These are phyloP conservation scores for Candolleomyces eurysporus DNA, from an alignment of 768 basidiomycete species.

Conservation along the genomic window DNA sequence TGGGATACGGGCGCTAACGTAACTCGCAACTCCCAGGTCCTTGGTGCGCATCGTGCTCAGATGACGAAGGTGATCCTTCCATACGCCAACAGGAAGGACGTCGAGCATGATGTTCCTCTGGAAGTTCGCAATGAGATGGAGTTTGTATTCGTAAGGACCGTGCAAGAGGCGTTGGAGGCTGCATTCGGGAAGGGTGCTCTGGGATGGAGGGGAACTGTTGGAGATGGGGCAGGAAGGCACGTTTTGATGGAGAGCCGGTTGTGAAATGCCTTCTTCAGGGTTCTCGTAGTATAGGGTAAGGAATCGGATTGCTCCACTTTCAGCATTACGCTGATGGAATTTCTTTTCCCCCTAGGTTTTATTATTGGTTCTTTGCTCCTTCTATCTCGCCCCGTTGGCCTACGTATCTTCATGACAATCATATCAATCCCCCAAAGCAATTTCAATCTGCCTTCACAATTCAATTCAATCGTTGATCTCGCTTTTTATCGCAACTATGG, in stretches of 20 bases:
- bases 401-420: too few relatives aligned
- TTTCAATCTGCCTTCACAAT: too few relatives aligned
- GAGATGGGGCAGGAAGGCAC: background rate
- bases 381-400: too few relatives aligned
- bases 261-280: conserved; percentile 20
- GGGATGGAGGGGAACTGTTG: conserved; percentile 56
- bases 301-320: too few relatives aligned
- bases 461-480: too few relatives aligned
- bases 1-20: background rate
- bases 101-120: conserved; percentile 77
- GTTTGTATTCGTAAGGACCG: conserved; percentile 77
- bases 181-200: conserved; percentile 75
- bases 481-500: too few relatives aligned
- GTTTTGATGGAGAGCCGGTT: conserved; percentile 54
- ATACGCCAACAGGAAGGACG: conserved; percentile 81
- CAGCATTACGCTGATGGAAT: too few relatives aligned
- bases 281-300: background rate
- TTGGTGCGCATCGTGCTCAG: conserved; percentile 86
- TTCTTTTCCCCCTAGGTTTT: too few relatives aligned
- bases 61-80: conserved; percentile 84
- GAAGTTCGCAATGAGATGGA: conserved; percentile 75
- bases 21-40: conserved; percentile 27
- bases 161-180: conserved; percentile 78
- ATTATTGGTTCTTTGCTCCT: too few relatives aligned
- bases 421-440: too few relatives aligned